Evolutionary conservation across 2,329 filamentous ascomycete species (phyloP), one percentile per base, ranked within the genome.

Genomic region (Aspergillus floridensis): DNA sequence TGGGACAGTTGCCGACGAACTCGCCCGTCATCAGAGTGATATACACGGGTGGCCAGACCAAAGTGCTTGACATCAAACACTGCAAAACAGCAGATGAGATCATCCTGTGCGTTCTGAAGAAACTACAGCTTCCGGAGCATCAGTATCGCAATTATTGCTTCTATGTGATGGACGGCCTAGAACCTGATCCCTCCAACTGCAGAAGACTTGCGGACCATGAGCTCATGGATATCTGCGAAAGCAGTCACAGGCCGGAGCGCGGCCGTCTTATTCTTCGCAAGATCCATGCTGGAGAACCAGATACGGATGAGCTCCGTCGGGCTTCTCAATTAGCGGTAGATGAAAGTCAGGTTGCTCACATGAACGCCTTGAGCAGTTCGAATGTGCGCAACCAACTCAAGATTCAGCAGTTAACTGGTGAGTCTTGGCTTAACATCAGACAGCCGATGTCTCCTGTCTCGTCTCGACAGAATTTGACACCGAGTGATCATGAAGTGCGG

Each of bases 101-200:
- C 55, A 93, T 97, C 81, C 84, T 92, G 49, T 89, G 91, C 61
- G 96, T 95, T 0, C 79, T 98, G 49, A 87, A 89, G 66, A 98
- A 98, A 74, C 91, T 96, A 64, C 87, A 88, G 46, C 83, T 96
- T 31, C 90, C 92, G 22, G 92, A 96, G 71, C 91, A 93, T 63
- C 92, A 97, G 70, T 90, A 95, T 73, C 87, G 92, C 69, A 96
- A 96, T 71, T 98, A 96, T 78, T 97, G 93, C 79, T 98, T 99
- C 79, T 98, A 95, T 81, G 89, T 96, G 1, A 82, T 98, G 59
- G 88, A 91, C 65, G 93, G 93, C 53, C 81, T 92, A 44, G 92
- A 97, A 51, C 88, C 93, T 1, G 89, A 95, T 66, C 89, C 92
- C 31, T 85, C 84, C 53, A 87, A 92, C 70, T 96, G 91, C 73